Evolutionary conservation across 116 monocot species (phyloP).

Genomic region (Zostera marina): DNA sequence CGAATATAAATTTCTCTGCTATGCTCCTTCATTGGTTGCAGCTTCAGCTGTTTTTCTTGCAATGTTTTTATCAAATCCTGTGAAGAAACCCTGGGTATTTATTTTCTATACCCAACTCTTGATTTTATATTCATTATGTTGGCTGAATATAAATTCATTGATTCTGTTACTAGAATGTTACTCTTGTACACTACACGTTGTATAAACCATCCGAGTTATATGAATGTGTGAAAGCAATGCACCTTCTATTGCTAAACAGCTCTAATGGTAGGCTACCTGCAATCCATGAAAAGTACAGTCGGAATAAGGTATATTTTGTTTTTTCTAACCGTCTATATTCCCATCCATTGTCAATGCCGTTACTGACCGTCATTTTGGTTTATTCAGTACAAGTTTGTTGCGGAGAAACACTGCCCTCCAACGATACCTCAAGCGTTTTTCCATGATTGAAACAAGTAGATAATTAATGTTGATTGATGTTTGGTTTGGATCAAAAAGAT

Average conservation of each 20-base stretch:
- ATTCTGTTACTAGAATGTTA: slow-evolving; percentile 38
- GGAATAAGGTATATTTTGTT: slow-evolving; percentile 57
- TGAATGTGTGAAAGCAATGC: slow-evolving; percentile 57
- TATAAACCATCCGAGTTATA: slow-evolving; percentile 56
- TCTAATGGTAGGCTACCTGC: slow-evolving; percentile 50
- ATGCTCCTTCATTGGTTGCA: slow-evolving; percentile 55
- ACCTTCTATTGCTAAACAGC: slow-evolving; percentile 39
- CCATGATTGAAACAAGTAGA: slow-evolving; percentile 14
- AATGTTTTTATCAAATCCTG: slow-evolving; percentile 58
- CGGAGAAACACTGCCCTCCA: slow-evolving; percentile 63
- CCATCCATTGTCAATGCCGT: not conserved
- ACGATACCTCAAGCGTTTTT: slow-evolving; percentile 53
- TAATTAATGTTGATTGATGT: no score
- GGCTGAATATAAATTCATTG: not conserved
- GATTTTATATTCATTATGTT: not conserved
- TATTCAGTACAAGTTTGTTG: slow-evolving; percentile 88
- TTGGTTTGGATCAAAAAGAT: no score
- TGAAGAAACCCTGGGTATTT: slow-evolving; percentile 78
- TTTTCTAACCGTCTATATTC: not conserved
- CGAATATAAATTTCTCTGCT: slow-evolving; percentile 58
- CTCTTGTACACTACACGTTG: slow-evolving; percentile 55
- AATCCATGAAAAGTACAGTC: slow-evolving; percentile 87
- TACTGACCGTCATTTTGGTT: no score
- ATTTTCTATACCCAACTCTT: not conserved
- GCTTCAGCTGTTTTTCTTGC: slow-evolving; percentile 76